Evolutionary conservation across 148 eudicot species (phyloP), one percentile per base, ranked within the genome.

Genomic region (Polygonum maritimum): DNA sequence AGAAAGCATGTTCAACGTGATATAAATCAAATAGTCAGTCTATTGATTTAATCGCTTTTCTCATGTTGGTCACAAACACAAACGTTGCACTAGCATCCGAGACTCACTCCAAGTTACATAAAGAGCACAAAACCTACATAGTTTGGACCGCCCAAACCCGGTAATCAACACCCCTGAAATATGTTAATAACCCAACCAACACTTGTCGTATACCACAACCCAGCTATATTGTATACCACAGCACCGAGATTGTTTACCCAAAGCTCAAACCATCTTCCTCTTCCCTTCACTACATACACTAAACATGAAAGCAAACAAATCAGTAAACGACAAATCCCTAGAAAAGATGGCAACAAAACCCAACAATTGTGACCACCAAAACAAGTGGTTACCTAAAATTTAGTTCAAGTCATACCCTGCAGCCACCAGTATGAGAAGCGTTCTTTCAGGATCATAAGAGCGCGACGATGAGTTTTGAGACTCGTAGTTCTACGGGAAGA

Each of bases 231-330:
- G 45, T 69, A 39, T 33, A 69, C 72, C 72, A 15, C 19, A 5
- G 35, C 21, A 39, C 54, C 47, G 9, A 10, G 47, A 44, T 44
- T 44, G 31, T 44, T 44, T 44, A 44, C 47, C 48, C 62, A 55
- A 72, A 70, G 72, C 47, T 78, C 58, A 76, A 48, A 58, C 58
- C 54, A 11, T 49, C 54, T 40, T 47, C 40, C 41, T 38, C 69
- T 75, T 71, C 76, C 51, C 62, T 55, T 55, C 8, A 55, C 62
- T 55, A 55, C 33, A 19, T 57, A 57, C 63, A 21, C 12, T n/a
- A 21, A 3, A 6, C 11, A n/a, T n/a, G 21, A 18, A 18, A 57
- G 31, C 31, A 26, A 26, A 26, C 31, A 57, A 16, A 16, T 5
- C 0, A 16, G 57, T 51, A 51, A 9, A 57, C 21, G 55, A 51